These are phyloP conservation scores for Annulohypoxylon stygium DNA, from an alignment of 495 filamentous ascomycete genomes.

Conservation along the genomic window DNA sequence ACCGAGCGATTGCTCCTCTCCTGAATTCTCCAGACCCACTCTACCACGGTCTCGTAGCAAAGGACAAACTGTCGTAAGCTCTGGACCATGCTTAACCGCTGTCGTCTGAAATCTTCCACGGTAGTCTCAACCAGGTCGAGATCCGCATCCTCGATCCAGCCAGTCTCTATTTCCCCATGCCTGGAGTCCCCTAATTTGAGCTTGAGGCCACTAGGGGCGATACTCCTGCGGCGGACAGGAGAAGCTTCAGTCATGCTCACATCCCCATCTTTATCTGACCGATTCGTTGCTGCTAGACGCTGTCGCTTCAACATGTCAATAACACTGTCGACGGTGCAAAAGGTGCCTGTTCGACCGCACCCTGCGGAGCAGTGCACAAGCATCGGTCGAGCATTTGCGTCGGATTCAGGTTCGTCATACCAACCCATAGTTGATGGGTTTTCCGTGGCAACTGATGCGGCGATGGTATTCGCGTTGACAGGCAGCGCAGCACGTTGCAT, in stretches of 20 bases:
- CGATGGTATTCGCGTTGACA: conserved; percentile 50
- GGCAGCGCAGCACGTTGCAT: conserved; percentile 63
- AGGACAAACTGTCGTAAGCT: conserved; percentile 94
- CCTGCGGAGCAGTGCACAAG: conserved; percentile 96
- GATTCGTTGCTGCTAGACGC: conserved; percentile 54
- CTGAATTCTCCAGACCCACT: conserved; percentile 76
- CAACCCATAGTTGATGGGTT: conserved; percentile 52
- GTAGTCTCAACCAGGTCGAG: conserved; percentile 85
- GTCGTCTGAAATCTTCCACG: conserved; percentile 88
- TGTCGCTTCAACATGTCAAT: conserved; percentile 93
- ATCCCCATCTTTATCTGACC: conserved; percentile 58
- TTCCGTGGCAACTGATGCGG: conserved; percentile 47
- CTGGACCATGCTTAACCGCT: conserved; percentile 97
- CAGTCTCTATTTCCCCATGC: conserved; percentile 52
- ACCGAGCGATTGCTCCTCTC: conserved; percentile 55
- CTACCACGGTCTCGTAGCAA: conserved; percentile 94
- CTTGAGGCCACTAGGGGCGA: conserved; percentile 4
- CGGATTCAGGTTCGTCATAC: conserved; percentile 67
- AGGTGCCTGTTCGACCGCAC: conserved; percentile 94
- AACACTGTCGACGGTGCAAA: conserved; percentile 95
- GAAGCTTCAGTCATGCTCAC: conserved; percentile 54
- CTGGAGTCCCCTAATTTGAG: background rate
- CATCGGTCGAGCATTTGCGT: conserved; percentile 72
- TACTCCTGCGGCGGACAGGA: conserved; percentile 22
- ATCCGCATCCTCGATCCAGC: conserved; percentile 65